A percentile compares a stretch with the other conserved stretches of the same genome.
phyloP scores from a whole-genome alignment of 768 basidiomycete species.

The Glaciozyma martinii region DNA sequence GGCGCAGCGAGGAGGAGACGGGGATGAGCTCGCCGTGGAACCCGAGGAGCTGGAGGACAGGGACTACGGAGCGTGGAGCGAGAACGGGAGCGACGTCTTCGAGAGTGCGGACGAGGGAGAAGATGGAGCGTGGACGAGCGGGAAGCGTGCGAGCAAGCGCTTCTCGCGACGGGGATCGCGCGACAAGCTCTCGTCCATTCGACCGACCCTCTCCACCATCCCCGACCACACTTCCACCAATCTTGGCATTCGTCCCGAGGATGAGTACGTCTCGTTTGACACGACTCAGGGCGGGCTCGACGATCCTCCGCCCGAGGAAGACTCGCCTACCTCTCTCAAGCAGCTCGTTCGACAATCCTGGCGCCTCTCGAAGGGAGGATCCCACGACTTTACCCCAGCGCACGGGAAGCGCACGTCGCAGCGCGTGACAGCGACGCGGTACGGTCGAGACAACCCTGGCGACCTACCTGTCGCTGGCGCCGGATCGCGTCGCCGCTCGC shows the following conservation, averaged over 20 bases:
- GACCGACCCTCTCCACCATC: constrained; percentile 1
- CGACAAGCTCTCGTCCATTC: neutral
- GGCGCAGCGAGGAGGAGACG: too few species aligned
- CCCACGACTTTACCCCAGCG: constrained; percentile 14
- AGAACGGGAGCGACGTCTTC: neutral
- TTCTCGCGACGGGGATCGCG: too few species aligned
- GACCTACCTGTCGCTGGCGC: constrained; percentile 5
- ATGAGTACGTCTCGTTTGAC: too few species aligned
- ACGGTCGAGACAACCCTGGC: constrained; percentile 3
- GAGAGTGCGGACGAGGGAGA: constrained; percentile 13
- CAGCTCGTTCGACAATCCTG: constrained; percentile 13
- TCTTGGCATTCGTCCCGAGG: neutral
- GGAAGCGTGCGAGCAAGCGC: neutral
- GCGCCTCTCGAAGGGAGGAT: neutral
- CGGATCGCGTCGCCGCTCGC: neutral
- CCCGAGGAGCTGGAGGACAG: neutral
- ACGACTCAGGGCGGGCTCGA: neutral
- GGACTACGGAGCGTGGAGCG: neutral
- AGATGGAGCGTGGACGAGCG: neutral
- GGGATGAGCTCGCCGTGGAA: neutral
- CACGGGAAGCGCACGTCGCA: neutral
- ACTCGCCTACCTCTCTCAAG: neutral
- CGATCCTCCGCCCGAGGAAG: neutral
- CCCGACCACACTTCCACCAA: neutral
- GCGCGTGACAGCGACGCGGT: neutral